These are phyloP conservation scores for Colletotrichum abscissum DNA, from an alignment of 2,329 filamentous ascomycete genomes.

Conservation along the genomic window DNA sequence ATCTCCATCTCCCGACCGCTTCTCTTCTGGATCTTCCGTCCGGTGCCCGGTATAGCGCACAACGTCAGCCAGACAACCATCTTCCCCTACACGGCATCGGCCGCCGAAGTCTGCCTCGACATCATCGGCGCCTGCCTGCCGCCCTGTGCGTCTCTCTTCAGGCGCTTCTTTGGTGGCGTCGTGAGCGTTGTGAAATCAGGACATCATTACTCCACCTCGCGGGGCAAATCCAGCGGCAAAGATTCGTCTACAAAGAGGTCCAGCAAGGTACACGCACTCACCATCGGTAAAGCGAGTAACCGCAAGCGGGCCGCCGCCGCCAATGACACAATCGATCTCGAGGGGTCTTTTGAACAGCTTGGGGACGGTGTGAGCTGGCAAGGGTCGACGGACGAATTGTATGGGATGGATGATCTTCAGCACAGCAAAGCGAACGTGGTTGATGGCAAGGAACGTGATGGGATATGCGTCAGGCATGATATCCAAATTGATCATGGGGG, in stretches of 20 bases:
- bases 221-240: background rate
- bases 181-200: background rate
- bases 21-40: background rate
- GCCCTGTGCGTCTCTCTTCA: background rate
- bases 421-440: background rate
- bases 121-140: background rate
- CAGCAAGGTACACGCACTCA: background rate
- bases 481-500: background rate
- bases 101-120: background rate
- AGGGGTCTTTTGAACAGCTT: background rate
- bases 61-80: background rate
- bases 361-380: background rate
- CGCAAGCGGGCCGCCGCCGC: background rate
- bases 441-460: background rate
- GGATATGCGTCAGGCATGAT: background rate
- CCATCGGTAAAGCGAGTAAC: background rate
- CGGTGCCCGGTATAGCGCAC: background rate
- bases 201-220: background rate
- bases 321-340: background rate
- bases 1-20: background rate
- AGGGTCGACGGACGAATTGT: background rate
- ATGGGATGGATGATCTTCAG: background rate
- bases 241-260: background rate
- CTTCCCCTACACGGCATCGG: constrained; percentile 2
- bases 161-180: background rate